Conservation (phyloP, 805 yeast genomes). For the Pichia exigua region DNA sequence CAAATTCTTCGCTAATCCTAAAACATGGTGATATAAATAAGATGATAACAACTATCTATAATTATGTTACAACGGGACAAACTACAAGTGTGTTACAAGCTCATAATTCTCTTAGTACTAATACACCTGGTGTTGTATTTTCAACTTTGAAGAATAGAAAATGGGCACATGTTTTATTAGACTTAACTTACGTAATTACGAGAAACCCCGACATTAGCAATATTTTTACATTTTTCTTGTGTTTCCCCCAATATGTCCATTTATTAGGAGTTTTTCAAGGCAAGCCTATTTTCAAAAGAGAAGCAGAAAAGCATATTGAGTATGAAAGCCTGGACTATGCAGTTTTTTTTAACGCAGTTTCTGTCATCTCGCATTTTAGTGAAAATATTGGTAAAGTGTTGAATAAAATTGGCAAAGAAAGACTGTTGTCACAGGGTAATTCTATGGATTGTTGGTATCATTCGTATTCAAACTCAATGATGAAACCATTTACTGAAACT, state of each 20-base stretch:
- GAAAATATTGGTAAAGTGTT: slow-evolving; percentile 46
- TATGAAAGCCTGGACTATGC: slow-evolving; percentile 84
- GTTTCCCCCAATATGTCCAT: slow-evolving; percentile 45
- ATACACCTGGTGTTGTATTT: slow-evolving; percentile 29
- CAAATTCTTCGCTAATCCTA: slow-evolving; percentile 58
- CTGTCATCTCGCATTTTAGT: slow-evolving; percentile 57
- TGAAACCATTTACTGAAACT: slow-evolving; percentile 14
- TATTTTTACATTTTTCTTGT: slow-evolving; percentile 24
- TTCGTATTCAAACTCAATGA: slow-evolving; percentile 12
- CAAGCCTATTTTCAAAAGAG: slow-evolving; percentile 65
- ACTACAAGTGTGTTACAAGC: slow-evolving; percentile 15
- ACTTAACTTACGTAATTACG: slow-evolving; percentile 68
- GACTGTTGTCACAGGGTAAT: slow-evolving; percentile 9
- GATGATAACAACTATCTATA: slow-evolving; percentile 54
- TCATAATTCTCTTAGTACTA: background rate
- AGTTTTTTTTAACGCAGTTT: slow-evolving; percentile 58
- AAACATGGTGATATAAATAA: slow-evolving; percentile 57
- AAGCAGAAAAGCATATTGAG: slow-evolving; percentile 75
- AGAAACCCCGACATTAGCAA: slow-evolving; percentile 51
- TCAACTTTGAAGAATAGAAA: slow-evolving; percentile 54
- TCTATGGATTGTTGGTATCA: slow-evolving; percentile 14
- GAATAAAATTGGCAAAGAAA: slow-evolving; percentile 15
- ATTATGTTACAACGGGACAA: slow-evolving; percentile 49
- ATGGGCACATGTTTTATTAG: slow-evolving; percentile 73
- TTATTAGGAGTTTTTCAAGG: slow-evolving; percentile 69